Evolutionary conservation across 495 filamentous ascomycete genomes (phyloP).

Genomic region (Talaromyces ruber): DNA sequence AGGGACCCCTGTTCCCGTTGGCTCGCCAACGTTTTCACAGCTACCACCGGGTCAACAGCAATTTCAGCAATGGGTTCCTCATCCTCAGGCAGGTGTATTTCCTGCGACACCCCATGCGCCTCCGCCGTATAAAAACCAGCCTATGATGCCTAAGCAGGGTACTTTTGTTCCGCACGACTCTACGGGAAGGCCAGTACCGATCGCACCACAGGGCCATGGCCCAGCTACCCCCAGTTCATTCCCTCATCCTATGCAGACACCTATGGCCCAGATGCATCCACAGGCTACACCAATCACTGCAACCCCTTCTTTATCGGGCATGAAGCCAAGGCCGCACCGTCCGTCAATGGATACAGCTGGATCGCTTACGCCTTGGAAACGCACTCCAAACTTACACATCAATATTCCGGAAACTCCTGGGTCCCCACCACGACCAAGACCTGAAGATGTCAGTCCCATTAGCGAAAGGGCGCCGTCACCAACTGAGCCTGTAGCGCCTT

Average conservation of each 20-base stretch:
- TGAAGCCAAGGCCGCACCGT: slow-evolving; percentile 20
- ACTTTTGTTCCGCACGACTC: slow-evolving; percentile 5
- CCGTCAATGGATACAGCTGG: slow-evolving; percentile 36
- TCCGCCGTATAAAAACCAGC: slow-evolving; percentile 14
- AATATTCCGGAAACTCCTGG: slow-evolving; percentile 28
- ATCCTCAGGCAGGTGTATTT: neutral
- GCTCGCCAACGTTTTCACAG: slow-evolving; percentile 9
- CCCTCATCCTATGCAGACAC: slow-evolving; percentile 22
- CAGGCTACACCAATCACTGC: slow-evolving; percentile 6
- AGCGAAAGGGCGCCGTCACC: slow-evolving; percentile 40
- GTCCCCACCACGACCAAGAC: slow-evolving; percentile 38
- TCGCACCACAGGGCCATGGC: slow-evolving; percentile 17
- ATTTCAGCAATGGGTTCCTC: slow-evolving; percentile 34
- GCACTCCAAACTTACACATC: slow-evolving; percentile 26
- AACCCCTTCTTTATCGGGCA: slow-evolving; percentile 15
- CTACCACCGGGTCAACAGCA: slow-evolving; percentile 22
- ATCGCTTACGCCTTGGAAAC: slow-evolving; percentile 43
- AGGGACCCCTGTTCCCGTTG: neutral
- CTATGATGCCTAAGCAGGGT: slow-evolving; percentile 7
- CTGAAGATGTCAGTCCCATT: slow-evolving; percentile 45
- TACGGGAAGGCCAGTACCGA: slow-evolving; percentile 10
- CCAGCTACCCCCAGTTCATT: slow-evolving; percentile 11
- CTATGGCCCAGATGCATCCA: slow-evolving; percentile 13
- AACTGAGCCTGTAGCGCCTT: slow-evolving; percentile 23
- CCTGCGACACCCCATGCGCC: slow-evolving; percentile 16